Percentiles rank a stretch among this genome's conserved stretches.
phyloP scores from a whole-genome alignment of 352 stramenopile genomes.

The Phytophthora cactorum region DNA sequence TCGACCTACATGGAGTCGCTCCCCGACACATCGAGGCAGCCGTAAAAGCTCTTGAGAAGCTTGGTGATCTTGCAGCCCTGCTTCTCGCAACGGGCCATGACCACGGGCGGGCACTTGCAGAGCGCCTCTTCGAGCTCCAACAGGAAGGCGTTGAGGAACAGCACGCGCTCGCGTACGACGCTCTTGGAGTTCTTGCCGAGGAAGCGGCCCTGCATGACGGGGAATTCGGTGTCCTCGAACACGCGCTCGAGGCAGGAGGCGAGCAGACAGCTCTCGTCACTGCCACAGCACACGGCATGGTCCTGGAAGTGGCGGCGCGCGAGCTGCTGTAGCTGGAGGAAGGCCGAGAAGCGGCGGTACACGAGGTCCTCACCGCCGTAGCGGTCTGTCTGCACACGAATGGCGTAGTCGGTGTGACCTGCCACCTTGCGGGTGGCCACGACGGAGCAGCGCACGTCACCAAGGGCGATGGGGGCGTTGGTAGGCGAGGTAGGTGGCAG shows the following conservation, averaged over 20 bases:
- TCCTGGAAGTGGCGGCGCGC: conserved; percentile 74
- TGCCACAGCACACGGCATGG: conserved; percentile 65
- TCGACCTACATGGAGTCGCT: conserved; percentile 54
- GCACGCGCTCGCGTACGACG: conserved; percentile 77
- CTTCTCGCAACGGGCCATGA: conserved; percentile 78
- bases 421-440: conserved; percentile 79
- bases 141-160: conserved; percentile 87
- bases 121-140: conserved; percentile 77
- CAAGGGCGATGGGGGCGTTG: conserved; percentile 45
- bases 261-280: conserved; percentile 72
- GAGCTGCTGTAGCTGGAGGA: conserved; percentile 84
- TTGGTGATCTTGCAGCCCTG: conserved; percentile 86
- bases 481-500: conserved; percentile 36
- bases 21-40: conserved; percentile 55
- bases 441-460: conserved; percentile 62
- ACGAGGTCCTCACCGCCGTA: conserved; percentile 70
- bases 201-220: conserved; percentile 70
- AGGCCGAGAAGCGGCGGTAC: conserved; percentile 87
- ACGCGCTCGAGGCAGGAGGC: conserved; percentile 69
- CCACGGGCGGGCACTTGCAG: conserved; percentile 75
- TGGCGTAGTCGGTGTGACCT: conserved; percentile 87
- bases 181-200: conserved; percentile 84
- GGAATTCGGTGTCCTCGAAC: conserved; percentile 79
- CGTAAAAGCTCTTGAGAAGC: conserved; percentile 89
- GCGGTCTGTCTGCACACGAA: conserved; percentile 72